Evolutionary conservation across 805 yeast species (phyloP).

Genomic region (Wickerhamiella occidentalis): DNA sequence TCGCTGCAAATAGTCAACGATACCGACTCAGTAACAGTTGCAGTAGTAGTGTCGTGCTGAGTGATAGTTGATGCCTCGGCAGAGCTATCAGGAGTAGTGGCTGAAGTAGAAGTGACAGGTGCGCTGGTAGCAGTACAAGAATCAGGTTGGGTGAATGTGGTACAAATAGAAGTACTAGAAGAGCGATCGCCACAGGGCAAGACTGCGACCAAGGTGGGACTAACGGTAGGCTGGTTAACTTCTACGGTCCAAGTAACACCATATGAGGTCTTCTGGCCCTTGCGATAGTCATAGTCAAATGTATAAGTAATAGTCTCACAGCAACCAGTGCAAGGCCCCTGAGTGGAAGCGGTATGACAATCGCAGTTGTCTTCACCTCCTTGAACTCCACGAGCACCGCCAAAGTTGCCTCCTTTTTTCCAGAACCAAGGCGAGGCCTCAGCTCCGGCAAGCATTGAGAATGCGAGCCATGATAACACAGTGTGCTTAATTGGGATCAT

Average conservation of each 20-base stretch:
- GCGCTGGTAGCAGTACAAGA: neutral
- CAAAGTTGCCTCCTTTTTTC: slow-evolving; percentile 14
- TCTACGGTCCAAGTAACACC: slow-evolving; percentile 22
- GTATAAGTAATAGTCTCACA: slow-evolving; percentile 22
- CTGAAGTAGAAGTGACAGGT: neutral
- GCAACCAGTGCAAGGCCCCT: slow-evolving; percentile 23
- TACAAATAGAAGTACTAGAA: slow-evolving; percentile 4
- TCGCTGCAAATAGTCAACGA: slow-evolving; percentile 13
- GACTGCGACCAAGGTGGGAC: slow-evolving; percentile 4
- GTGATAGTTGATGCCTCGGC: neutral
- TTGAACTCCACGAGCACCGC: neutral
- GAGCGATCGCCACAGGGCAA: slow-evolving; percentile 2
- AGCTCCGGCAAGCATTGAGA: slow-evolving; percentile 2
- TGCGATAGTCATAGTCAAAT: slow-evolving; percentile 19
- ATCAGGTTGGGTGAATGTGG: slow-evolving; percentile 7
- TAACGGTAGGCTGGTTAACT: slow-evolving; percentile 9
- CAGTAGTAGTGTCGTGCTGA: slow-evolving; percentile 11
- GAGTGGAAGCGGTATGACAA: slow-evolving; percentile 6
- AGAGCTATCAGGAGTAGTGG: too few species aligned
- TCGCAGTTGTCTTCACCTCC: slow-evolving; percentile 10
- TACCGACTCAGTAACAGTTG: slow-evolving; percentile 16
- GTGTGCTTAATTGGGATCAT: slow-evolving; percentile 1
- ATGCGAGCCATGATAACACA: slow-evolving; percentile 6
- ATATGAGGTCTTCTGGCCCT: slow-evolving; percentile 11
- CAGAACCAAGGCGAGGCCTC: slow-evolving; percentile 20